phyloP scores from a whole-genome alignment of 176 grass and related monocot species.

The Triticum dicoccoides region DNA sequence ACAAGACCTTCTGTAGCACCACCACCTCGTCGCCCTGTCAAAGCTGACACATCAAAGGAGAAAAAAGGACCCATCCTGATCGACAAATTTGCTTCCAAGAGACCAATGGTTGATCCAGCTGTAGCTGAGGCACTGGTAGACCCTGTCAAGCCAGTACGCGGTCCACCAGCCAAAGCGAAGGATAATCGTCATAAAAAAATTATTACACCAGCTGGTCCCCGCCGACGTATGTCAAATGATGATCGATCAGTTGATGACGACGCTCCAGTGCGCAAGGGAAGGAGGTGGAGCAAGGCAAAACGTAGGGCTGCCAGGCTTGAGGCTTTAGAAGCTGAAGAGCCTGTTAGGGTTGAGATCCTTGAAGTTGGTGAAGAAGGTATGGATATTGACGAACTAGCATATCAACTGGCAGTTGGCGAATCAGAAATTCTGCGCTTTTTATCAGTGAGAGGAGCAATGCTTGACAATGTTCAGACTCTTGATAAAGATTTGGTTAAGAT shows the following conservation, averaged over 20 bases:
- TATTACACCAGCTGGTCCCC: conserved; percentile 34
- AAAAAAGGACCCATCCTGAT: conserved; percentile 88
- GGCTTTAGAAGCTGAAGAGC: conserved; percentile 72
- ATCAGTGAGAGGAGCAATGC: conserved; percentile 54
- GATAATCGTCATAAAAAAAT: conserved; percentile 63
- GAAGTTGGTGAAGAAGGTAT: conserved; percentile 92
- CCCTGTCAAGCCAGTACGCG: conserved; percentile 63
- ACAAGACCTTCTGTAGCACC: conserved; percentile 54
- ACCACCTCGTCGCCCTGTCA: conserved; percentile 33
- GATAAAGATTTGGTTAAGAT: conserved; percentile 96
- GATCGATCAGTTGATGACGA: conserved; percentile 48
- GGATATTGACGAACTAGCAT: conserved; percentile 76
- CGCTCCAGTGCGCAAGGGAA: conserved; percentile 68
- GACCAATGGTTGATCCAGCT: conserved; percentile 57
- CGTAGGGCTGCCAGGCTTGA: conserved; percentile 69
- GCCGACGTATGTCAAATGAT: conserved; percentile 38
- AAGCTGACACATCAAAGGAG: conserved; percentile 51
- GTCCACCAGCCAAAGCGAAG: conserved; percentile 51
- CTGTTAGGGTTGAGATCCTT: conserved; percentile 92
- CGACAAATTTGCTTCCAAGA: conserved; percentile 84
- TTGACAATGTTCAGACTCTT: conserved; percentile 58
- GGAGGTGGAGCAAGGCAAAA: conserved; percentile 80
- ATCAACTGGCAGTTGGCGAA: conserved; percentile 68
- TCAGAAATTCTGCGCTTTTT: conserved; percentile 71
- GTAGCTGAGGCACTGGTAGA: conserved; percentile 56